These are phyloP conservation scores for Paracamarosporium sp. DNA, from an alignment of 2,329 filamentous ascomycete genomes.

Conservation along the genomic window DNA sequence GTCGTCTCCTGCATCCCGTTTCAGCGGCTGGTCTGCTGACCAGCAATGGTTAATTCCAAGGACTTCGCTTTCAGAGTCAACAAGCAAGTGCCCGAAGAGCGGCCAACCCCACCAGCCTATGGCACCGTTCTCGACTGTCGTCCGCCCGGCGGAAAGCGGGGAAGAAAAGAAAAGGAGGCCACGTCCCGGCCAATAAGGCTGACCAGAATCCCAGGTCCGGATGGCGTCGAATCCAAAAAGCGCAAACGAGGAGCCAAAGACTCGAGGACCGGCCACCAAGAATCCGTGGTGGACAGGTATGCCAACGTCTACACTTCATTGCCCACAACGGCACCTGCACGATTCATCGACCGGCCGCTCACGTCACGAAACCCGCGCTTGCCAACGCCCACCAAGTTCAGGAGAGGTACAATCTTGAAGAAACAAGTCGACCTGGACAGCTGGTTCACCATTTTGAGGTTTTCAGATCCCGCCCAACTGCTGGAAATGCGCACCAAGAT, in stretches of 20 bases:
- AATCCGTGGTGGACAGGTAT: neutral
- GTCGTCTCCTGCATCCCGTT: constrained; percentile 21
- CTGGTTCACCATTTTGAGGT: constrained; percentile 45
- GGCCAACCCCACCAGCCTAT: constrained; percentile 36
- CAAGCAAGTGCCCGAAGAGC: constrained; percentile 40
- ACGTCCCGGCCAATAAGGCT: constrained; percentile 38
- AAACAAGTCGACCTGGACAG: constrained; percentile 40
- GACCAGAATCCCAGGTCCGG: constrained; percentile 32
- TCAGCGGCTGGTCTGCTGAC: constrained; percentile 43
- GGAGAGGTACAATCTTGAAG: constrained; percentile 32
- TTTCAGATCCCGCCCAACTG: constrained; percentile 42
- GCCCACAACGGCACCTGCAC: neutral
- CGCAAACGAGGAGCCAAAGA: constrained; percentile 30
- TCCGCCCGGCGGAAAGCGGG: constrained; percentile 34
- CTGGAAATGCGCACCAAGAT: constrained; percentile 44
- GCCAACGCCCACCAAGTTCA: constrained; percentile 34
- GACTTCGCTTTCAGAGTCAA: constrained; percentile 48
- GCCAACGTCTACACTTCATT: neutral
- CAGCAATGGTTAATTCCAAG: constrained; percentile 47
- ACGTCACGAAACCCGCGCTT: constrained; percentile 25
- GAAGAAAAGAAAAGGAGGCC: constrained; percentile 32
- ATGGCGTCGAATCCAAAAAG: constrained; percentile 20
- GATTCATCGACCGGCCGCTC: constrained; percentile 6
- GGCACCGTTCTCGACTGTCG: constrained; percentile 44
- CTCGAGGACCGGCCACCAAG: neutral